Percentiles rank a stretch among this genome's conserved stretches.
Evolutionary conservation across 2,329 filamentous ascomycete species (phyloP).

Genomic region (Hirsutella thompsonii): DNA sequence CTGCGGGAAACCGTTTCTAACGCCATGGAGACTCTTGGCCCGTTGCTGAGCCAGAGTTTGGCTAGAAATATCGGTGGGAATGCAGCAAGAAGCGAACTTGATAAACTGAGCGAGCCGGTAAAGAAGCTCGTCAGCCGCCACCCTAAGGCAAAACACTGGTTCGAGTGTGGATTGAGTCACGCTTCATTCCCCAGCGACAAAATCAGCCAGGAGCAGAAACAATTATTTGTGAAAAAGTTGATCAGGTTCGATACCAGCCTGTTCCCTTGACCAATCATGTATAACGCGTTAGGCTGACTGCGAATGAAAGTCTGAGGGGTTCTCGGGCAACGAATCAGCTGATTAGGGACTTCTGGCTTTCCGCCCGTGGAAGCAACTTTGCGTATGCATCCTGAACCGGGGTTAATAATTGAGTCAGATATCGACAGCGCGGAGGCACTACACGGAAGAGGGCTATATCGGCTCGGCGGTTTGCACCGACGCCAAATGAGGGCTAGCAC

Average conservation of each 20-base stretch:
- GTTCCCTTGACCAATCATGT: too few relatives aligned
- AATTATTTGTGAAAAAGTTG: constrained; percentile 52
- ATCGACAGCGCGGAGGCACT: too few relatives aligned
- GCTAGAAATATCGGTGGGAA: constrained; percentile 55
- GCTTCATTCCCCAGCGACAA: constrained; percentile 46
- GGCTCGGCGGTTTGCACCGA: too few relatives aligned
- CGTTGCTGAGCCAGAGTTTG: constrained; percentile 44
- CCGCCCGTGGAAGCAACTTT: constrained; percentile 48
- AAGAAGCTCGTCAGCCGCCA: constrained; percentile 52
- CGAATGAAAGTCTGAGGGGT: constrained; percentile 43
- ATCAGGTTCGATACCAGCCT: constrained; percentile 30
- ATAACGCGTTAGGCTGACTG: neutral
- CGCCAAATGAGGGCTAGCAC: too few relatives aligned
- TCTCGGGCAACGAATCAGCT: constrained; percentile 51
- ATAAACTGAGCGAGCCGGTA: constrained; percentile 56
- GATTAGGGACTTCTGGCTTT: constrained; percentile 62
- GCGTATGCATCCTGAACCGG: constrained; percentile 39
- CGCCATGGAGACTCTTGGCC: constrained; percentile 47
- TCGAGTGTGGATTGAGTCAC: constrained; percentile 45
- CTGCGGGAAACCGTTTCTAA: constrained; percentile 30
- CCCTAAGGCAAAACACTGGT: constrained; percentile 44
- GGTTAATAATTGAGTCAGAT: neutral
- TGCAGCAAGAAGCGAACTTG: constrained; percentile 58
- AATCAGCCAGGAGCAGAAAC: constrained; percentile 46
- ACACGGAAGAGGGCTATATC: too few relatives aligned